Evolutionary conservation across 2,329 filamentous ascomycete genomes (phyloP), one percentile per base, ranked within the genome.

Genomic region (Endoconidiophora laricicola): DNA sequence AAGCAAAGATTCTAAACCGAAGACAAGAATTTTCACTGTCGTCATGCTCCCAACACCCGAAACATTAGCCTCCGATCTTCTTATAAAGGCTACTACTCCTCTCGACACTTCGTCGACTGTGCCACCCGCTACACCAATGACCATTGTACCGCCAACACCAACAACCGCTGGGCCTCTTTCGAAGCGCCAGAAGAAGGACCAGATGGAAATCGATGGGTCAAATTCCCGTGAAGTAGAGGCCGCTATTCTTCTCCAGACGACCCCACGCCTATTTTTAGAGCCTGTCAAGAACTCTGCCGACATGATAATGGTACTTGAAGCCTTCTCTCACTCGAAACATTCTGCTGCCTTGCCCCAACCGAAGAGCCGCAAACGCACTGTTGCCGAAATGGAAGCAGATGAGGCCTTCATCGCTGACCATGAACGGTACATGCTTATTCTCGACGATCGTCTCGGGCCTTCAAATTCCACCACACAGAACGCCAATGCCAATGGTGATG

Each of bases 371-470:
- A 96, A 98, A 71, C 79, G 90, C 55, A 98, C 91, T 0, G 81
- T 93, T 16, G 91, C 91, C 6, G 90, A 98, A 61, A 78, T 96
- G 69, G 91, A 86, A 6, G 90, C 90, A 6, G 91, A 98, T 60
- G 88, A 98, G 65, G 90, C 91, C 1, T 73, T 86, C 53, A 86
- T 87, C 0, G 90, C 88, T 20, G 85, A 87, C 53, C 80, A 86
- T 56, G 88, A 98, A 64, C 78, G 86, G 44, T 93, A 86, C 57
- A 91, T 98, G 86, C 79, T 96, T 46, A 81, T 86, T 20, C 78
- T 88, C 65, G 91, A 98, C 59, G 90, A 95, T 58, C 76, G 86
- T 4, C 73, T 87, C 53, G 74, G 78, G 10, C 71, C 81, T 1
- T 74, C 70, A 39, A 69, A 70, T 12, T 71, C 74, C 3, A 69